Base-by-base conservation (phyloP, 257 asterid genomes). In the Verbascum thapsus region DNA sequence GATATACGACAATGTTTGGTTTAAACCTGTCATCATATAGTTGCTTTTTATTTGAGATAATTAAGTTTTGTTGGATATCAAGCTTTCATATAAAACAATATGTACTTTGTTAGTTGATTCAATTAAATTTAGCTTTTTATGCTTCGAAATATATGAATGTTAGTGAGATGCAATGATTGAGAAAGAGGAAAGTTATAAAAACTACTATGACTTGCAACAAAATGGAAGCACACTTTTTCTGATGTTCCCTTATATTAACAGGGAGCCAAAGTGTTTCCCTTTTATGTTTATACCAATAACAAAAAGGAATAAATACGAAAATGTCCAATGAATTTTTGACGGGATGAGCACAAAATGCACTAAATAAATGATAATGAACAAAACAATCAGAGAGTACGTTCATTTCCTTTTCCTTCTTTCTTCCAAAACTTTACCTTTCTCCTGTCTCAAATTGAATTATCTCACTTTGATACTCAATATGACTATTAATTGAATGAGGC, bases 381-480 rank as follows among this genome's bases (percentile, higher is more conserved):
- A 51, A 13, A 23, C 57, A 51, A 23, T 20, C 30, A 45, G 11
- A 13, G 6, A 15, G 9, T 5, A 4, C 7, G 1, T 35, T 17
- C 53, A 47, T 47, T 47, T 3, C 30, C 19, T 47, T 47, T 47
- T 47, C 30, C 1, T 47, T 15, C 8, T 0, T 11, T 6, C 16
- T 23, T 17, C 20, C 30, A 16, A 6, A 4, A 23, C 53, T 47
- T 47, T 30, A 13, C 17, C 9, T 1, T 45, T 45, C 22, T 47
- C 53, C 53, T 47, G 53, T 47, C 53, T 47, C 23, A 16, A 16
- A 9, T n/a, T n/a, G n/a, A n/a, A n/a, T n/a, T n/a, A n/a, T n/a
- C 38, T 51, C 57, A 9, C 3, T 19, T 12, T 20, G 35, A 4
- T 22, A 35, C 9, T 26, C 38, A 10, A 22, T 22, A 20, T 51